Base-by-base conservation (phyloP, 768 basidiomycete genomes). In the Lentinula aciculospora region DNA sequence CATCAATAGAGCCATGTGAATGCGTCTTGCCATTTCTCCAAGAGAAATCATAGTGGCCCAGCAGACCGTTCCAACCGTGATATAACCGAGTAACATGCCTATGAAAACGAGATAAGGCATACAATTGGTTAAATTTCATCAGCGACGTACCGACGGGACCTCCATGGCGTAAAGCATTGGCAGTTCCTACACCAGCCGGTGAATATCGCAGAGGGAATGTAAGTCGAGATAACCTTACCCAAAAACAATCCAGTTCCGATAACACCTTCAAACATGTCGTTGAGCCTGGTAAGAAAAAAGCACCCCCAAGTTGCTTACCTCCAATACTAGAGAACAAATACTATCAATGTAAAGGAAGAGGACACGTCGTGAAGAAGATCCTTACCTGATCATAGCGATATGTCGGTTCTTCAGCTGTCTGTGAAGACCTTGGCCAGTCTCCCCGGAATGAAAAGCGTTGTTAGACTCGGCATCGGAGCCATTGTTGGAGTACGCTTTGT, bases 341-440 rank as follows among this genome's bases (percentile, higher is more conserved):
- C 7, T 1, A n/a, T 47, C 29, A 47, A 34, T 3, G 53, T 3
- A 29, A 2, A 44, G 28, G 44, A 12, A 9, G 6, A 23, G 12
- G 36, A 27, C 13, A 55, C 3, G 19, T 4, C 2, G 15, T 28
- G 13, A 44, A 12, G 27, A n/a, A 44, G 28, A 44, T 3, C 8
- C 39, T 29, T 53, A 76, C 86, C 88, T 89, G 62, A 91, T 90
- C 88, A 91, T 89, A 50, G 89, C 86, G 59, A 92, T 78, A 67
- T 92, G 90, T 15, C 89, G 76, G 64, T 88, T 89, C 68, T 88
- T 88, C 62, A 88, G 72, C 68, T 88, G 85, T 48, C 85, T 78
- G 10, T 78, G 71, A 39, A 86, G 81, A 44, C 28, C 60, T 0
- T 47, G 56, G 3, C 19, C 37, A 53, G 3, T 19, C 27, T 31